A percentile compares a stretch with the other conserved stretches of the same genome.
Conservation (phyloP, 2,329 filamentous ascomycete genomes). For the Diaporthe nobilis region DNA sequence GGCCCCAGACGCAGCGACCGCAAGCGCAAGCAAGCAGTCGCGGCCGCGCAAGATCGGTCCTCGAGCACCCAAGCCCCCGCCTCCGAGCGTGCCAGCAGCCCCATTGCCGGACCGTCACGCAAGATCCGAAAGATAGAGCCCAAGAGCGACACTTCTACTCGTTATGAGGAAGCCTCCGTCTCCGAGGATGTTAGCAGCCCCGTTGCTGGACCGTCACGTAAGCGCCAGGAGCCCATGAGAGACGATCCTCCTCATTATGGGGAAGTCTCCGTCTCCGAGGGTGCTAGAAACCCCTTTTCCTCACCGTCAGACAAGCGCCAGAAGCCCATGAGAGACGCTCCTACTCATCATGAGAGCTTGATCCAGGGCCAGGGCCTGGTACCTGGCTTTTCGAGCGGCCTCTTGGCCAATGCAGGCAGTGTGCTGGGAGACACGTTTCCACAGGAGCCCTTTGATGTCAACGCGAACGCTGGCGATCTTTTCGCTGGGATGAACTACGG, state of each 20-base stretch:
- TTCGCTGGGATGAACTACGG: neutral
- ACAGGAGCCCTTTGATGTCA: neutral
- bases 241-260: too few species aligned
- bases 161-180: too few species aligned
- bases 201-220: neutral
- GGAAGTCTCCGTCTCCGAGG: neutral
- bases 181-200: neutral
- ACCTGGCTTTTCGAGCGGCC: neutral
- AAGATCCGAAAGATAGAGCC: neutral
- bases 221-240: neutral
- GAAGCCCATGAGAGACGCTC: neutral
- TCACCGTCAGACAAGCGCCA: neutral
- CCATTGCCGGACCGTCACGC: neutral
- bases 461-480: neutral
- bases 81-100: neutral
- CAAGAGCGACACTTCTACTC: too few species aligned
- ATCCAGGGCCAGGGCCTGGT: neutral
- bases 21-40: neutral
- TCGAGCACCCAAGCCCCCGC: neutral
- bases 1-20: neutral
- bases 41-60: neutral
- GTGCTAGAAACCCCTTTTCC: neutral
- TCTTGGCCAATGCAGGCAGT: neutral
- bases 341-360: neutral
- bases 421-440: accelerated